A percentile compares a stretch with the other conserved stretches of the same genome.
Conservation (phyloP, 2,329 filamentous ascomycete genomes). For the Aspergillus sp. region DNA sequence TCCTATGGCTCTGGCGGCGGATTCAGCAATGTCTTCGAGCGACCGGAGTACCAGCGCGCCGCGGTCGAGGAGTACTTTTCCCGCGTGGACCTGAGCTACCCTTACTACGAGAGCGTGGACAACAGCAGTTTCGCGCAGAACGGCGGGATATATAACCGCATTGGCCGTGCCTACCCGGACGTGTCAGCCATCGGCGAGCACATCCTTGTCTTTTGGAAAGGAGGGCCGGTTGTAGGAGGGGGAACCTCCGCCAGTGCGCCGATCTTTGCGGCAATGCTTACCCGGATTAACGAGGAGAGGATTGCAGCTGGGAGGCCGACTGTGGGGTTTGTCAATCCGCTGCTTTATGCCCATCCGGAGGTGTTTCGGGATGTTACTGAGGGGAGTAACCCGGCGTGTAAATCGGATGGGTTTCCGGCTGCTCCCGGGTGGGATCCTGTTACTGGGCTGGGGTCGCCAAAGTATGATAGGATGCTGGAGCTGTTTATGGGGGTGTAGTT, state of each 20-base stretch:
- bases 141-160: slow-evolving; percentile 44
- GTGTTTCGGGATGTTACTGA: slow-evolving; percentile 46
- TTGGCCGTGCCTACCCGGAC: slow-evolving; percentile 52
- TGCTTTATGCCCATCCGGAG: slow-evolving; percentile 36
- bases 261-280: not conserved
- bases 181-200: slow-evolving; percentile 47
- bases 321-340: slow-evolving; percentile 55
- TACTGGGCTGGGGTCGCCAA: slow-evolving; percentile 34
- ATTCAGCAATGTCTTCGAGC: slow-evolving; percentile 49
- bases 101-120: slow-evolving; percentile 33
- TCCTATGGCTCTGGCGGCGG: slow-evolving; percentile 45
- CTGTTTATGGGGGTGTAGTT: slow-evolving; percentile 22
- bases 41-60: slow-evolving; percentile 43
- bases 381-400: slow-evolving; percentile 33
- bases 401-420: slow-evolving; percentile 28
- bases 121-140: slow-evolving; percentile 24
- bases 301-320: slow-evolving; percentile 47
- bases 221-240: not conserved
- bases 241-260: not conserved
- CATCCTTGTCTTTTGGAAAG: slow-evolving; percentile 23
- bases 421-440: slow-evolving; percentile 32
- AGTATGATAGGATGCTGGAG: slow-evolving; percentile 31
- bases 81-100: slow-evolving; percentile 28
- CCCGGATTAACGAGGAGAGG: slow-evolving; percentile 50
- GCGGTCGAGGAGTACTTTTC: slow-evolving; percentile 45